phyloP scores from a whole-genome alignment of 1,139 yeast genomes.

The Suhomyces choctaworum region DNA sequence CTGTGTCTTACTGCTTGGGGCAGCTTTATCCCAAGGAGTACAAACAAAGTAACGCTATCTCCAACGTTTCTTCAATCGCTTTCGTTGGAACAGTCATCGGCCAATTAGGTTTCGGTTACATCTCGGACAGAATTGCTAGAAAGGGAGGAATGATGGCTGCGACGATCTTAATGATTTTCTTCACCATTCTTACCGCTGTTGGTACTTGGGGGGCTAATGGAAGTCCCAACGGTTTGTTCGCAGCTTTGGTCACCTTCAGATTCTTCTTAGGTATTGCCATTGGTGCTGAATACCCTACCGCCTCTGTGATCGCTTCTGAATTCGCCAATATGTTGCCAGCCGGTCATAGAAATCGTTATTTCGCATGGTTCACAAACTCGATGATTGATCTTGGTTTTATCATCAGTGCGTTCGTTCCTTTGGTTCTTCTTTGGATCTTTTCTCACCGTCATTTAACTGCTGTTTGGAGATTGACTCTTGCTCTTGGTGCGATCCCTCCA shows the following conservation, averaged over 20 bases:
- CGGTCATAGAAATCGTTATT: constrained; percentile 85
- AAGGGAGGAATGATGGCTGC: constrained; percentile 50
- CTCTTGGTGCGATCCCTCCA: constrained; percentile 92
- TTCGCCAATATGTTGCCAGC: constrained; percentile 77
- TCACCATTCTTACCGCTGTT: constrained; percentile 70
- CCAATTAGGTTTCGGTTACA: constrained; percentile 46
- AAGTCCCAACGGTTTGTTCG: constrained; percentile 65
- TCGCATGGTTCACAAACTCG: constrained; percentile 82
- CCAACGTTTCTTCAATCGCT: constrained; percentile 51
- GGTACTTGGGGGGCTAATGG: constrained; percentile 68
- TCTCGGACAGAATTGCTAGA: constrained; percentile 49
- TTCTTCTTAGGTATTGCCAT: constrained; percentile 84
- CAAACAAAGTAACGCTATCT: constrained; percentile 35
- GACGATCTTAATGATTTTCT: constrained; percentile 44
- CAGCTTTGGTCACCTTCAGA: constrained; percentile 81
- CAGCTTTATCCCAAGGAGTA: constrained; percentile 33
- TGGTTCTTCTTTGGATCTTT: constrained; percentile 84
- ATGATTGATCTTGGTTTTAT: constrained; percentile 92
- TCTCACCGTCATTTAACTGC: constrained; percentile 66
- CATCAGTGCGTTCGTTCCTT: constrained; percentile 78
- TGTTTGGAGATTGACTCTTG: constrained; percentile 92
- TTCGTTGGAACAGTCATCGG: constrained; percentile 53
- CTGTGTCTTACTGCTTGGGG: constrained; percentile 43
- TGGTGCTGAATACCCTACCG: constrained; percentile 92
- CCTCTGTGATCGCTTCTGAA: constrained; percentile 93